These are phyloP conservation scores for Thuja plicata DNA, from an alignment of 83 land plant species.

Conservation along the genomic window DNA sequence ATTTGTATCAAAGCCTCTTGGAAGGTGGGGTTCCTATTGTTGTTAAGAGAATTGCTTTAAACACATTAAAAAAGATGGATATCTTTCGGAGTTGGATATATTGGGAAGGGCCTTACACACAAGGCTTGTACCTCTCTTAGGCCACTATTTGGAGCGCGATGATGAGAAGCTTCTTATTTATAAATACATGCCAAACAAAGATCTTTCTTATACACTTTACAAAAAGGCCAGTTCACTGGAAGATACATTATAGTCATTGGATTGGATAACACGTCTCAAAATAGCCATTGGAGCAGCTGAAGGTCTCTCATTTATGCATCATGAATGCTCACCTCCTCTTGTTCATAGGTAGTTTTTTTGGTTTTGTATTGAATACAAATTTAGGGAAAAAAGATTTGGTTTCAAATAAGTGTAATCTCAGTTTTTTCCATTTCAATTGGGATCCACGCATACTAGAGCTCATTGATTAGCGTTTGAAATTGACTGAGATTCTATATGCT, in stretches of 20 bases:
- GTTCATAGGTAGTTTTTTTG: slow-evolving; percentile 82
- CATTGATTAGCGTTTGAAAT: not conserved
- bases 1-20: slow-evolving; percentile 67
- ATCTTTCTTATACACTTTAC: slow-evolving; percentile 72
- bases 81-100: slow-evolving; percentile 72
- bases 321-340: slow-evolving; percentile 91
- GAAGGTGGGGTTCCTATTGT: slow-evolving; percentile 67
- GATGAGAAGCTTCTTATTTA: slow-evolving; percentile 86
- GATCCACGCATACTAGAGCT: not conserved
- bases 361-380: not conserved
- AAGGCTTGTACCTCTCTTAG: slow-evolving; percentile 81
- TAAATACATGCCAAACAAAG: slow-evolving; percentile 85
- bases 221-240: slow-evolving; percentile 59
- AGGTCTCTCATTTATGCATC: slow-evolving; percentile 80
- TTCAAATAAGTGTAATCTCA: not conserved
- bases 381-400: not conserved
- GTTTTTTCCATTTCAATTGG: not conserved
- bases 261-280: slow-evolving; percentile 97
- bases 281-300: slow-evolving; percentile 96
- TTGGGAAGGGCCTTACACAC: slow-evolving; percentile 71
- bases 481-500: not conserved
- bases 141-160: slow-evolving; percentile 86
- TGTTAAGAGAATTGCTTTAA: slow-evolving; percentile 70
- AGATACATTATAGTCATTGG: slow-evolving; percentile 84
- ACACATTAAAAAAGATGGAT: slow-evolving; percentile 57